Base-by-base conservation (phyloP, 768 basidiomycete species). In the Coprinopsis marcescibilis region DNA sequence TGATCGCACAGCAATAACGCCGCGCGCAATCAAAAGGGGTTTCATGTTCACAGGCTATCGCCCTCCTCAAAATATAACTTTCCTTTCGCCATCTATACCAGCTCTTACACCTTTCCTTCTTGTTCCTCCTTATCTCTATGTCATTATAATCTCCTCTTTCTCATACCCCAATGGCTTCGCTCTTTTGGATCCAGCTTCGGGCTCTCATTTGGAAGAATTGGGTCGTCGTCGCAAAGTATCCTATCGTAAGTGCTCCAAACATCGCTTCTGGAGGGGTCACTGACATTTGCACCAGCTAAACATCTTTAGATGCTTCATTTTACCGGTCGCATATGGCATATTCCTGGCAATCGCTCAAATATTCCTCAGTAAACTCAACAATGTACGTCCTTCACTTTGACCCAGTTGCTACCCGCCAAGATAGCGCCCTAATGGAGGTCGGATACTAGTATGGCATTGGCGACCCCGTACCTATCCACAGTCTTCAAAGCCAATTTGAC, bases 181-280 rank as follows among this genome's bases (percentile, higher is more conserved):
- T 81, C 27, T 82, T 85, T 59, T 75, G 77, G 69, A 70, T 75
- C 24, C 85, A 87, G 64, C 73, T 82, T 46, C 60, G 63, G 3
- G 78, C 76, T 2, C 62, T 87, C 17, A 73, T 77, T 46, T 75
- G 78, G 76, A 87, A 87, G 69, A 86, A 86, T 53, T 84, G 80
- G 81, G 84, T 86, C 34, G 70, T 84, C 0, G 67, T 85, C 23
- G 78, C 74, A 19, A 83, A 77, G 57, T 80, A 83, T 60, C 73
- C 79, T 43, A 61, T 82, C 57, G 83, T 85, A 55, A 59, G 81
- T 68, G 19, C 26, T 40, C 25, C 38, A 23, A 12, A 10, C 17
- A 10, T 24, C 21, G 21, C 8, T 20, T 23, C 8, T 6, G 8
- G 17, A 20, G 11, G 17, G 8, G 21, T 10, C 7, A 19, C 15